These are phyloP conservation scores for Canariomyces notabilis DNA, from an alignment of 2,329 filamentous ascomycete genomes.

Conservation along the genomic window DNA sequence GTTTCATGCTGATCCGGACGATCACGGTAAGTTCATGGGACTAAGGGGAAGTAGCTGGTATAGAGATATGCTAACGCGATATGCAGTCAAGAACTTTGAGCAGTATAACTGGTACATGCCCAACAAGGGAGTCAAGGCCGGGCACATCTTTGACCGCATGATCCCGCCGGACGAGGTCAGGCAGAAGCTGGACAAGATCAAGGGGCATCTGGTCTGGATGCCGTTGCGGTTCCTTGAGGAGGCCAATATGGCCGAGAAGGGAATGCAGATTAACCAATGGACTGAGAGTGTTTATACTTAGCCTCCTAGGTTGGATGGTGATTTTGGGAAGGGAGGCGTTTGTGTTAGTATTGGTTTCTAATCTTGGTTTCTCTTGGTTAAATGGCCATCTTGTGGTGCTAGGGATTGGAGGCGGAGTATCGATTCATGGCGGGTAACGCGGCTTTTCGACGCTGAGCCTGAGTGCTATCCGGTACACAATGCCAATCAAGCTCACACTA, in stretches of 20 bases:
- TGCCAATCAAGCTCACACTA: too few relatives aligned
- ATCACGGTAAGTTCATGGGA: conserved; percentile 70
- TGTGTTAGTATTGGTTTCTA: too few relatives aligned
- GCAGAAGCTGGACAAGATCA: conserved; percentile 69
- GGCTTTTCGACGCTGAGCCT: too few relatives aligned
- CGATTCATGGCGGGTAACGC: too few relatives aligned
- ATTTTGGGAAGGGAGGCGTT: too few relatives aligned
- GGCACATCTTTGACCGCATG: conserved; percentile 81
- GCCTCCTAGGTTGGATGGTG: too few relatives aligned
- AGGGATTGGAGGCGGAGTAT: too few relatives aligned
- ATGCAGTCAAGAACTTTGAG: conserved; percentile 72
- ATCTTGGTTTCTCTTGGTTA: too few relatives aligned
- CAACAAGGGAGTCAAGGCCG: conserved; percentile 66
- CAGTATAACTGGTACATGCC: conserved; percentile 81
- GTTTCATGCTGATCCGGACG: conserved; percentile 85
- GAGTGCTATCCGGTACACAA: too few relatives aligned
- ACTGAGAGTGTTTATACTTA: conserved; percentile 84
- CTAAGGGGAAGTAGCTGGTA: too few relatives aligned
- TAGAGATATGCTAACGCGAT: not conserved
- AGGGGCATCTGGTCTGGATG: conserved; percentile 92
- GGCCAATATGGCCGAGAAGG: conserved; percentile 83
- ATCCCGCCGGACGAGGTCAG: conserved; percentile 68
- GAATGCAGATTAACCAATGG: conserved; percentile 76
- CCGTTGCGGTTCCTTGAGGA: conserved; percentile 82
- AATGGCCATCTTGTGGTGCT: too few relatives aligned